Evolutionary conservation across 2,329 filamentous ascomycete genomes (phyloP).

Genomic region (Podosphaera xanthii): DNA sequence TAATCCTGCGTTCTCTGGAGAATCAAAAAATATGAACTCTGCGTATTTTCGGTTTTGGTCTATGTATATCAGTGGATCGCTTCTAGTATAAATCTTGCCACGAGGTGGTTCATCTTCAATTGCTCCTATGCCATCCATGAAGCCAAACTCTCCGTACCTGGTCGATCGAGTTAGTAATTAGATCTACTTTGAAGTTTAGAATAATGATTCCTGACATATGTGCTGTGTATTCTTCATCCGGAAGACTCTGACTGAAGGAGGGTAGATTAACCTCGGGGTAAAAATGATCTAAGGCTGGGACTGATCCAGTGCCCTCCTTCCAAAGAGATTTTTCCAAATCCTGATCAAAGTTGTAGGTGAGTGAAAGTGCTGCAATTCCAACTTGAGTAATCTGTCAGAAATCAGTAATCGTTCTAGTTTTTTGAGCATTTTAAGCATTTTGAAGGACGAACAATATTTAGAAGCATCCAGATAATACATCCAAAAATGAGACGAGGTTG

Average conservation of each 20-base stretch:
- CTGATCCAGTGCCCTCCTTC: conserved; percentile 16
- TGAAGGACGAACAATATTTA: conserved; percentile 14
- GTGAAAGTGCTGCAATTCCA: conserved; percentile 20
- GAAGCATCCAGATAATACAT: conserved; percentile 14
- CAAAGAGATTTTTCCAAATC: conserved; percentile 17
- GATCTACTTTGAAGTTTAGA: neutral
- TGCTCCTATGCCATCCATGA: conserved; percentile 11
- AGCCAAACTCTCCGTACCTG: conserved; percentile 20
- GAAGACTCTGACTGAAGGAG: conserved; percentile 4
- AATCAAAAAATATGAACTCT: conserved; percentile 20
- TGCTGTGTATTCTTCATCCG: conserved; percentile 21
- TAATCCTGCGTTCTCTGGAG: conserved; percentile 3
- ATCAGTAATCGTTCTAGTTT: neutral
- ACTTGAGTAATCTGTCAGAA: conserved; percentile 19
- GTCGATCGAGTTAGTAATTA: neutral
- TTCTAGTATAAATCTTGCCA: conserved; percentile 8
- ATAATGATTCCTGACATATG: conserved; percentile 16
- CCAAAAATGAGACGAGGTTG: conserved; percentile 13
- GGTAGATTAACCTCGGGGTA: conserved; percentile 13
- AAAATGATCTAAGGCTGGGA: conserved; percentile 19
- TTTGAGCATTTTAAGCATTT: neutral
- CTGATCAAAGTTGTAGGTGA: conserved; percentile 22
- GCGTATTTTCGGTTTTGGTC: conserved; percentile 8
- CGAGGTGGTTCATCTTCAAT: conserved; percentile 10
- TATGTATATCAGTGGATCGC: conserved; percentile 5